Evolutionary conservation across 768 basidiomycete genomes (phyloP), one percentile per base, ranked within the genome.

Genomic region (Steccherinum ochraceum): DNA sequence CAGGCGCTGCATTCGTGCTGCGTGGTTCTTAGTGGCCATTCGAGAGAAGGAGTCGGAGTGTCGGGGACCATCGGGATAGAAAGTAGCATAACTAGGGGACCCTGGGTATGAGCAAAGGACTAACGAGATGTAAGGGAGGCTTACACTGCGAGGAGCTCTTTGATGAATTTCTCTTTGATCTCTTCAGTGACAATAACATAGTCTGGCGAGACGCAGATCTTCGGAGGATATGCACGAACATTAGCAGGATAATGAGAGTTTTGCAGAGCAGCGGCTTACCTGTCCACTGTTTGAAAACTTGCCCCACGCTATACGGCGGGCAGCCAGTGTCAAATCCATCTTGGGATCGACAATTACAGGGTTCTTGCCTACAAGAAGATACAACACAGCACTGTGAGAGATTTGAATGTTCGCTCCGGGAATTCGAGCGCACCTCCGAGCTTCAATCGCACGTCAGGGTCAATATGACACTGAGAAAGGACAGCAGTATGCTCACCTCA

Each of bases 291-390:
- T 93, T 27, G 74, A 67, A 43, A 70, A 67, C 58, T 89, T 89
- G 18, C 89, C 88, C 87, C 88, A 92, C 27, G 91, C 64, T 41
- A 93, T 72, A n/a, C 90, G 76, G 41, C 75, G 76, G 2, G 86
- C 86, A 0, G 83, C 75, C 3, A 74, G 67, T 50, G 81, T 72
- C 46, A 92, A 67, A 61, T 93, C 83, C 49, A 78, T 81, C 19
- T 70, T 72, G 0, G 86, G 74, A 63, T 91, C 86, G 42, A 93
- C 69, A 54, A 92, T 71, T 18, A 81, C 86, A 1, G 89, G 89
- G 1, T 78, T 82, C 64, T 91, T 89, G 20, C 89, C 69, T 55
- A 50, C 48, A 40, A 58, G 39, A 48, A 24, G 35, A 20, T 26
- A 44, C 20, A 25, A 16, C 16, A 47, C 44, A 4, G 3, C 16